Conservation (phyloP, 2,329 filamentous ascomycete genomes). For the Byssothecium circinans region DNA sequence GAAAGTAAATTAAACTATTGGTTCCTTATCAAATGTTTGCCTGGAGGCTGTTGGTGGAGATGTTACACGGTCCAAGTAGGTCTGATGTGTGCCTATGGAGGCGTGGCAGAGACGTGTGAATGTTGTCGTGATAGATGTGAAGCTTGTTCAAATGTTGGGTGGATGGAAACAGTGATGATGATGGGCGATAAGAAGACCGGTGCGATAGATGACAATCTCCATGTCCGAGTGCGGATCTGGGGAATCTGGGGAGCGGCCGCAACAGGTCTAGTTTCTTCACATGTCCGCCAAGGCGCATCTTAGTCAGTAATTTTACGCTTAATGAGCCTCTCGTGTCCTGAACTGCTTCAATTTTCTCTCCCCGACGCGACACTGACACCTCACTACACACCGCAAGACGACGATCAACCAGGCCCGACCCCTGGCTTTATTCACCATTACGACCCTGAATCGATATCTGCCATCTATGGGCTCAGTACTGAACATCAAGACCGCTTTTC, state of each 20-base stretch:
- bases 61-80: no score
- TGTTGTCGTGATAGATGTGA: no score
- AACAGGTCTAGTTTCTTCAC: conserved; percentile 4
- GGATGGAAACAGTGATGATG: background rate
- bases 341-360: conserved; percentile 4
- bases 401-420: conserved; percentile 29
- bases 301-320: background rate
- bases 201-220: background rate
- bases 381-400: conserved; percentile 17
- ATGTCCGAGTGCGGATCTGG: background rate
- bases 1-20: background rate
- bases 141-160: no score
- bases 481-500: conserved; percentile 34
- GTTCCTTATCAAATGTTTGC: background rate
- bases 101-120: no score
- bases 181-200: no score
- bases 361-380: conserved; percentile 19
- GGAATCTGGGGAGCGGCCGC: background rate
- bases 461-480: conserved; percentile 51
- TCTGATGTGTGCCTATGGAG: no score
- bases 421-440: conserved; percentile 33
- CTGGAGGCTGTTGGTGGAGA: background rate
- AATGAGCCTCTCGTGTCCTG: conserved; percentile 9
- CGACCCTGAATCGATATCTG: conserved; percentile 24
- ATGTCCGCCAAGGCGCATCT: conserved; percentile 4